Base-by-base conservation (phyloP, 1,139 yeast genomes). In the Lodderomyces oxycetoniae region DNA sequence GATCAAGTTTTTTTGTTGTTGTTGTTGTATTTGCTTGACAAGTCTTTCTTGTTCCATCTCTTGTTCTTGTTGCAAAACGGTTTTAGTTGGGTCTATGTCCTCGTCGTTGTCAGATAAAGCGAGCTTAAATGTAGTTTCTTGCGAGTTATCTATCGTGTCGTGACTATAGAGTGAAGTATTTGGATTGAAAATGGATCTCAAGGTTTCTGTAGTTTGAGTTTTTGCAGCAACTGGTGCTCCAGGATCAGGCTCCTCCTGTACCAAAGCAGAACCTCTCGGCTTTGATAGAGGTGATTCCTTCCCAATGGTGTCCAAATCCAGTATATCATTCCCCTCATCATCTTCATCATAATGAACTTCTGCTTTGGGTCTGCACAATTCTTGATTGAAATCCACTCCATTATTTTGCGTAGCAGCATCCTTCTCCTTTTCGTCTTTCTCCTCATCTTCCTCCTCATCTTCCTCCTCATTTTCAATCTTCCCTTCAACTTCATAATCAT, bases 131-230 rank as follows among this genome's bases (percentile, higher is more conserved):
- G 52, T 21, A 3, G 45, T 31, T 10, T 19, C 22, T 19, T 19
- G 22, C 22, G 7, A 19, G 22, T 19, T 19, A 7, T 7, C 10
- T 10, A 7, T 19, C 22, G 22, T 19, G 9, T 19, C 22, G 22
- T 19, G 9, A 7, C 9, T 19, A 7, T n/a, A 22, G 26, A 26
- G 17, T 8, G 7, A 44, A 47, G 62, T n/a, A 50, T 38, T 32
- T 57, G 7, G 73, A 44, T 79, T 79, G 60, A 85, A 79, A 33
- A 84, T 58, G 0, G 74, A 58, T 53, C 93, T 73, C 33, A 84
- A 69, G 0, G 73, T 67, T 46, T 79, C 89, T 0, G 87, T 71
- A 44, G 64, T 26, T 54, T 46, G 5, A 59, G 26, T 19, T 25
- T n/a, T n/a, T n/a, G n/a, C n/a, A n/a, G n/a, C n/a, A n/a, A n/a